Base-by-base conservation (phyloP, 352 stramenopile species). In the Nannochloropsis limnetica region DNA sequence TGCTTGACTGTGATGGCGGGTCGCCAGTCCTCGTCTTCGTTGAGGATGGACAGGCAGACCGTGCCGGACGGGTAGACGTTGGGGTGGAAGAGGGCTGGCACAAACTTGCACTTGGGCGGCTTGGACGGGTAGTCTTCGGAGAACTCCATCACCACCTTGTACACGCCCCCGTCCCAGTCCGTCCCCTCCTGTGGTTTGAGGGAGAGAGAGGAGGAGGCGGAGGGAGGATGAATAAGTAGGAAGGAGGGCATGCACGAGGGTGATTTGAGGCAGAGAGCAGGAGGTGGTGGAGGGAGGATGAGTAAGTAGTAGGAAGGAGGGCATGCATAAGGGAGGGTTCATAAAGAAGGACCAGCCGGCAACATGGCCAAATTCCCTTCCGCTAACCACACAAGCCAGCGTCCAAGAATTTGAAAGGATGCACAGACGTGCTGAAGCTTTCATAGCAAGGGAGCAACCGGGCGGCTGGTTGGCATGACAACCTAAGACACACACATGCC, bases 21-120 rank as follows among this genome's bases (percentile, higher is more conserved):
- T 86, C 97, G 95, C 96, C 96, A 99, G 86, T 96, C 95, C 87
- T 98, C 95, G 89, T 99, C 96, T 89, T 98, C 96, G 86, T 98
- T 98, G 45, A 99, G 84, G 85, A 99, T 99, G 84, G 91, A 97
- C 27, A 98, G 88, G 88, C 96, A 99, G 74, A 99, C 96, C 1
- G 96, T 99, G 61, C 96, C 96, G 9, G 92, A 86, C 11, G 88
- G 88, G 83, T 90, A 90, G 1, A 90, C 86, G 80, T 90, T 90
- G 2, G 87, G 86, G 85, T 99, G 96, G 84, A 98, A 98, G 14
- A 99, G 89, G 45, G 95, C 94, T 44, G 96, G 95, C 25, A 95
- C 91, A 90, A 98, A 99, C 89, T 98, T 97, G 89, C 96, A 97
- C 83, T 98, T 97, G 81, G 96, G 96, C 68, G 96, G 96, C 86